Base-by-base conservation (phyloP, 768 basidiomycete genomes). In the Naganishia kalamii region DNA sequence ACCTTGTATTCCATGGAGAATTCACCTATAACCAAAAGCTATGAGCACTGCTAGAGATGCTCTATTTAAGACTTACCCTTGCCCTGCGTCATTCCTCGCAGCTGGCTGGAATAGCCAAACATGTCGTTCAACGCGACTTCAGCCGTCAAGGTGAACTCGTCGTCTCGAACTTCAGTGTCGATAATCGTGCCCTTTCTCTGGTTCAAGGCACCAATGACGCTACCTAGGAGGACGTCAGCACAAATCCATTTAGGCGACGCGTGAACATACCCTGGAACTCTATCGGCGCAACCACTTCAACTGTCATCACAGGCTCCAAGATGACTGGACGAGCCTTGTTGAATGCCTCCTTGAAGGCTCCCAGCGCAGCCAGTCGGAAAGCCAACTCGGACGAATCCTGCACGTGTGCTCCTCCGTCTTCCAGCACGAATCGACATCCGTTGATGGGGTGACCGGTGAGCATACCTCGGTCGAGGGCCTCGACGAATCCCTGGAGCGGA, bases 331-430 rank as follows among this genome's bases (percentile, higher is more conserved):
- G 81, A 48, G 90, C 87, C 68, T 83, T 83, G 68, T 82, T 81
- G 82, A 88, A 98, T 4, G 87, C 86, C 72, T 98, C 94, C 60
- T 89, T 85, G 84, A 97, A 93, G 0, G 92, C 93, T 60, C 91
- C 88, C 43, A 94, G 87, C 5, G 90, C 86, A 6, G 90, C 89
- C 37, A 92, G 83, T 47, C 91, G 83, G 85, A 98, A 99, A 43
- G 96, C 93, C 71, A 97, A 79, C 77, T 98, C 96, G 62, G 90
- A 92, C 29, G 96, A 99, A 82, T 98, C 96, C 71, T 94, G 92
- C 11, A 86, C 84, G 78, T 99, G 96, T 78, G 85, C 89, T 7
- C 85, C 88, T 77, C 96, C 96, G 73, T 99, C 96, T 77, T 88
- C 86, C 50, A 98, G 80, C 11, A 97, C 85, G 74, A 97, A 84